phyloP scores from a whole-genome alignment of 257 asterid species.

The Verbascum thapsus region DNA sequence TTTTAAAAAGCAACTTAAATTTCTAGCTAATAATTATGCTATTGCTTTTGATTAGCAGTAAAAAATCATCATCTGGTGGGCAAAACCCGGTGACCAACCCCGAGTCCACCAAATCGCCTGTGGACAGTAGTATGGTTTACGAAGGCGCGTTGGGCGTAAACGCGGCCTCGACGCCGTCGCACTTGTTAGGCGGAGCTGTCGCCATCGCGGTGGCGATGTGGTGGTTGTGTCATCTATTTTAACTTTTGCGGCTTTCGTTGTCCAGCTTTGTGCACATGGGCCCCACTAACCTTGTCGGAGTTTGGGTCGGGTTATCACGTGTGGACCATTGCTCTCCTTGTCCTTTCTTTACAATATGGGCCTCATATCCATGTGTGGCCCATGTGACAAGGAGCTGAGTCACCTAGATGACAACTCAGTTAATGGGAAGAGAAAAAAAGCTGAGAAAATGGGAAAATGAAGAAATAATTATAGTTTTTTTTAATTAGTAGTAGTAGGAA shows the following conservation, averaged over 20 bases:
- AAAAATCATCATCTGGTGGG: conserved; percentile 59
- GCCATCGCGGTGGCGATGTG: conserved; percentile 56
- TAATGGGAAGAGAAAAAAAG: background rate
- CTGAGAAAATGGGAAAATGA: background rate
- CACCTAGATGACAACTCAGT: conserved; percentile 29
- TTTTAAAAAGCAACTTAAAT: background rate
- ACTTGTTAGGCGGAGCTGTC: conserved; percentile 52
- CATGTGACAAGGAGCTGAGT: conserved; percentile 50
- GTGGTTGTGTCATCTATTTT: conserved; percentile 49
- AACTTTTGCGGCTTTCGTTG: background rate
- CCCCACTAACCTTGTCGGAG: conserved; percentile 47
- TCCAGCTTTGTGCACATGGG: conserved; percentile 28
- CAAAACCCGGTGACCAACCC: conserved; percentile 34
- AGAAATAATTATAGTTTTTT: background rate
- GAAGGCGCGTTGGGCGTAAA: conserved; percentile 64
- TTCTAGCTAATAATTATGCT: background rate
- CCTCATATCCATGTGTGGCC: conserved; percentile 39
- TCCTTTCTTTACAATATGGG: conserved; percentile 33
- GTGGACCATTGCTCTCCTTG: conserved; percentile 43
- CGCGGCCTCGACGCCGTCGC: conserved; percentile 45
- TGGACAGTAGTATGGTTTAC: conserved; percentile 65
- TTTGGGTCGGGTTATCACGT: conserved; percentile 39
- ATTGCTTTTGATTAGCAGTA: conserved; percentile 46
- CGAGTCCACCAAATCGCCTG: conserved; percentile 1
- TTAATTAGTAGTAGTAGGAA: conserved; percentile 34